Evolutionary conservation across 2,329 filamentous ascomycete genomes (phyloP), one percentile per base, ranked within the genome.

Genomic region (Dactylellina sp.): DNA sequence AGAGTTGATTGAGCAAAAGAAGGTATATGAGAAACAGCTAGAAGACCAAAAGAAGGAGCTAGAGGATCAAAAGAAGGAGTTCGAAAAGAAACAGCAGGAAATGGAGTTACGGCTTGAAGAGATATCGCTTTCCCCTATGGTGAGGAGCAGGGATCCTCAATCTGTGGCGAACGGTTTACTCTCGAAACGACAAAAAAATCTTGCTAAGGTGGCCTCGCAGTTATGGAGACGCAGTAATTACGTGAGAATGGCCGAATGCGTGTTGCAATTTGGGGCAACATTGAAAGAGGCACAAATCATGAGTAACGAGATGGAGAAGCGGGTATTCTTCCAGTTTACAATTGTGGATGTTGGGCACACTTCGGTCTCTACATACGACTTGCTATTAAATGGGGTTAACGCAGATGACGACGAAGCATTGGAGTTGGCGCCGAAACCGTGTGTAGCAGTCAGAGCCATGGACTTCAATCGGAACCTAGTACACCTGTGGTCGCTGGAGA

Each of bases 231-330:
- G 90, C 77, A 89, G 92, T 28, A 91, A 92, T 79, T 97, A 94
- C 78, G 92, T 99, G 68, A 89, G 90, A 63, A 97, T 99, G 91
- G 93, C 94, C 1, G 95, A 98, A 81, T 88, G 89, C 1, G 89
- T 98, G 25, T 84, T 99, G 49, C 93, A 96, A 79, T 90, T 96
- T 80, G 94, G 94, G 1, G 89, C 91, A 6, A 87, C 89, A 25
- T 82, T 99, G 70, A 99, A 99, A 80, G 95, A 99, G 81, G 95
- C 95, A 0, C 95, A 99, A 80, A 89, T 99, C 74, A 95, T 99
- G 92, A 96, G 93, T 83, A 94, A 97, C 78, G 92, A 96, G 78
- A 91, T 99, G 83, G 91, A 95, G 77, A 95, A 97, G 80, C 89
- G 89, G 76, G 91, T 97, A 7, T 89, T 94, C 18, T 98, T 99